These are phyloP conservation scores for Bruguiera sexangula DNA, from an alignment of 345 rosid genomes.

Conservation along the genomic window DNA sequence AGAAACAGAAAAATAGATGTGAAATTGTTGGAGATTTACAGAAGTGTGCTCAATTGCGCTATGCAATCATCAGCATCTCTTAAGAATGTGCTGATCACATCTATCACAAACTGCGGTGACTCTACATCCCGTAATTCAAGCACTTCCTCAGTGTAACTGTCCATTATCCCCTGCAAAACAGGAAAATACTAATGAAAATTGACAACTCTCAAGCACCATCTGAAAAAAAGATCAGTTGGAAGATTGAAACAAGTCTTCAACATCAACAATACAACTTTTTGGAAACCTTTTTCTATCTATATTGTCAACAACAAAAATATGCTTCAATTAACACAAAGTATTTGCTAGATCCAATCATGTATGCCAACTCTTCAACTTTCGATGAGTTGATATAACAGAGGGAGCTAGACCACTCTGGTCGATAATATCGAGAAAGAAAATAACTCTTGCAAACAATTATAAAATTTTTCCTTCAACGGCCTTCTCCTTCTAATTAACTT, in stretches of 20 bases:
- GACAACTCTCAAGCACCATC: background rate
- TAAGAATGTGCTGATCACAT: constrained; percentile 18
- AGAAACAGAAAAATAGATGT: background rate
- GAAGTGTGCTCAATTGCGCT: constrained; percentile 1
- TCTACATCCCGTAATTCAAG: background rate
- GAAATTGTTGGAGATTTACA: constrained; percentile 9
- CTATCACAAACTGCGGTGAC: constrained; percentile 13
- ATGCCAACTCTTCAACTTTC: background rate
- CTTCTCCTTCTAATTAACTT: no score
- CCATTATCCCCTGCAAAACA: constrained; percentile 28
- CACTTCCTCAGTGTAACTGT: constrained; percentile 14
- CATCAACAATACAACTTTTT: no score
- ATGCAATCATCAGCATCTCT: constrained; percentile 18
- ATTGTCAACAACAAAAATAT: no score
- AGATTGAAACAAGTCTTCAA: no score
- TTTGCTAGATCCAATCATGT: no score
- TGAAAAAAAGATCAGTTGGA: background rate
- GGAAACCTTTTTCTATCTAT: no score
- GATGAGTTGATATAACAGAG: no score
- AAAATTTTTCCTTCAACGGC: background rate
- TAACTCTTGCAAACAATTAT: background rate
- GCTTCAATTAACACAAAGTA: no score
- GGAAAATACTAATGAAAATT: background rate
- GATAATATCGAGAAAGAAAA: background rate
- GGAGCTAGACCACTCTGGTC: background rate